A percentile compares a stretch with the other conserved stretches of the same genome.
phyloP scores from a whole-genome alignment of 2,329 filamentous ascomycete species.

The Taxawa tesnikishii region DNA sequence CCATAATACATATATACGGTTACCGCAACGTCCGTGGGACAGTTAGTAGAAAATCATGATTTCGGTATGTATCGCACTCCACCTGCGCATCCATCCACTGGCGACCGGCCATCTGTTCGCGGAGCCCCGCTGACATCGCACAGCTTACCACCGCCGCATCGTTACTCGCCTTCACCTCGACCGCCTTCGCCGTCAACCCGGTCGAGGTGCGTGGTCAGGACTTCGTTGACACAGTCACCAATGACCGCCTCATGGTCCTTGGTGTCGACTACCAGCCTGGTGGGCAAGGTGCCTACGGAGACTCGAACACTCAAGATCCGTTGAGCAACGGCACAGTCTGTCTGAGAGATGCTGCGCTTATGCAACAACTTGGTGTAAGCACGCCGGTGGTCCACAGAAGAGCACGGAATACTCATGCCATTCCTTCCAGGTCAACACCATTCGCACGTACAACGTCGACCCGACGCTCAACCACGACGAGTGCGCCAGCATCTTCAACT shows the following conservation, averaged over 20 bases:
- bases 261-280: constrained; percentile 56
- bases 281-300: constrained; percentile 45
- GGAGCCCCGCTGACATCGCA: neutral
- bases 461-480: constrained; percentile 42
- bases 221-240: constrained; percentile 47
- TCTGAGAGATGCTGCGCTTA: constrained; percentile 49
- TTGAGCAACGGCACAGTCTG: constrained; percentile 46
- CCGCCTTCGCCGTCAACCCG: constrained; percentile 41
- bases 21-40: too few relatives aligned
- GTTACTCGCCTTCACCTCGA: constrained; percentile 6
- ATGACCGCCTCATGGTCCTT: constrained; percentile 48
- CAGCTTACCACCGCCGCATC: neutral
- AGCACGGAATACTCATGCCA: neutral
- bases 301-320: constrained; percentile 36
- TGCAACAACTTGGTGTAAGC: constrained; percentile 53
- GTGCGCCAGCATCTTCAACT: constrained; percentile 49
- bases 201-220: constrained; percentile 46
- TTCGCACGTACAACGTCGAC: constrained; percentile 49
- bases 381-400: constrained; percentile 34
- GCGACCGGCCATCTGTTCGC: neutral
- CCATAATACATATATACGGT: too few relatives aligned
- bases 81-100: too few relatives aligned
- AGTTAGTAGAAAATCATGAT: too few relatives aligned
- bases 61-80: neutral
- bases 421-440: constrained; percentile 38